These are phyloP conservation scores for Arthrobotrys entomopaga DNA, from an alignment of 2,329 filamentous ascomycete species.

Conservation along the genomic window DNA sequence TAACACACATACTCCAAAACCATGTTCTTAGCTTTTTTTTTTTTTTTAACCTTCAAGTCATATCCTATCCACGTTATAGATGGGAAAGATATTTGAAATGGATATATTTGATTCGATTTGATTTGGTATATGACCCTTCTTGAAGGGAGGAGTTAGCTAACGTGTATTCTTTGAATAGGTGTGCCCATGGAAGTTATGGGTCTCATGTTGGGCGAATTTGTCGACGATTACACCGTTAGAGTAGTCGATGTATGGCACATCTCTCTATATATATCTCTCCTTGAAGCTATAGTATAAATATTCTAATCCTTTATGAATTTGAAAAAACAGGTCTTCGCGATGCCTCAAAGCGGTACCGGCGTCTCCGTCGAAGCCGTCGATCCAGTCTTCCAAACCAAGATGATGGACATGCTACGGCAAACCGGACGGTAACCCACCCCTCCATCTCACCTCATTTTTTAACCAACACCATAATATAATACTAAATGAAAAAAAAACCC, in stretches of 20 bases:
- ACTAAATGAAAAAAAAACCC: not conserved
- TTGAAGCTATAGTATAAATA: not conserved
- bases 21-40: too few species aligned
- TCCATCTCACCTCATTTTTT: not conserved
- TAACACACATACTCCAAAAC: slow-evolving; percentile 33
- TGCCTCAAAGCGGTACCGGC: slow-evolving; percentile 98
- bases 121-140: too few species aligned
- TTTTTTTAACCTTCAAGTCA: too few species aligned
- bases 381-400: slow-evolving; percentile 98
- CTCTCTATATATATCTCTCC: too few species aligned
- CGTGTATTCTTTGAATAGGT: slow-evolving; percentile 62
- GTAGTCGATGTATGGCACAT: slow-evolving; percentile 77
- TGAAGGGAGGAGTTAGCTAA: not conserved
- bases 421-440: slow-evolving; percentile 77
- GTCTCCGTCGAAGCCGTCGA: slow-evolving; percentile 98
- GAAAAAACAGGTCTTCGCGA: slow-evolving; percentile 77
- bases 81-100: too few species aligned
- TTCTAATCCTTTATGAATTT: not conserved
- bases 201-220: slow-evolving; percentile 97
- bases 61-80: too few species aligned
- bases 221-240: slow-evolving; percentile 97
- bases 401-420: slow-evolving; percentile 99
- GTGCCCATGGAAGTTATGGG: slow-evolving; percentile 99
- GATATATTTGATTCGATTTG: too few species aligned
- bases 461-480: not conserved